These are phyloP conservation scores for Microbotryum violaceum DNA, from an alignment of 1,284 basidiomycete genomes.

Conservation along the genomic window DNA sequence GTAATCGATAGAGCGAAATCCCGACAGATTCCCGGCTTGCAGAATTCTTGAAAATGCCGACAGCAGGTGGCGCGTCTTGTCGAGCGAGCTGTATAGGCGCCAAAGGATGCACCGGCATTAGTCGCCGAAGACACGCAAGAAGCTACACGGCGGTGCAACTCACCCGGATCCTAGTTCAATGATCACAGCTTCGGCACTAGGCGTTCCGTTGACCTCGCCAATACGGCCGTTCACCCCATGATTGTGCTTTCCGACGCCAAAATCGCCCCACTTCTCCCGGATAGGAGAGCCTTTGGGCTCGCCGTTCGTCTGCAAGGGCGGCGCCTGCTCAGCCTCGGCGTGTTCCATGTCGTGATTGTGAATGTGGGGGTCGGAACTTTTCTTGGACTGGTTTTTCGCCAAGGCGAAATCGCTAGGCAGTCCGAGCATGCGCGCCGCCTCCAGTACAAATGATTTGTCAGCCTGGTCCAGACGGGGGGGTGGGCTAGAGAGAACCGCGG, in stretches of 20 bases:
- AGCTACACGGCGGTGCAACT: not conserved
- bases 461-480: too few relatives aligned
- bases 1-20: slow-evolving; percentile 39
- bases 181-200: slow-evolving; percentile 14
- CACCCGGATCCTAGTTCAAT: slow-evolving; percentile 36
- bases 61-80: slow-evolving; percentile 85
- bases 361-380: not conserved
- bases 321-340: not conserved
- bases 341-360: not conserved
- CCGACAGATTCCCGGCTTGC: not conserved
- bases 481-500: too few relatives aligned
- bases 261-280: slow-evolving; percentile 21
- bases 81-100: slow-evolving; percentile 55
- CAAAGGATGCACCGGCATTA: not conserved
- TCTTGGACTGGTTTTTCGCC: not conserved
- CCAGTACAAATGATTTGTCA: not conserved
- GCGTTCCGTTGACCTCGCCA: not conserved
- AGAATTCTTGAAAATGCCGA: slow-evolving; percentile 55
- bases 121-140: not conserved
- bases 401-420: slow-evolving; percentile 5
- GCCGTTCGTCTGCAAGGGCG: slow-evolving; percentile 23
- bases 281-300: not conserved
- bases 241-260: slow-evolving; percentile 25
- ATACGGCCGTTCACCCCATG: slow-evolving; percentile 32
- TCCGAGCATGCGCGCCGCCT: slow-evolving; percentile 22